Base-by-base conservation (phyloP, 139 green algal genomes). In the Closterium sp. region DNA sequence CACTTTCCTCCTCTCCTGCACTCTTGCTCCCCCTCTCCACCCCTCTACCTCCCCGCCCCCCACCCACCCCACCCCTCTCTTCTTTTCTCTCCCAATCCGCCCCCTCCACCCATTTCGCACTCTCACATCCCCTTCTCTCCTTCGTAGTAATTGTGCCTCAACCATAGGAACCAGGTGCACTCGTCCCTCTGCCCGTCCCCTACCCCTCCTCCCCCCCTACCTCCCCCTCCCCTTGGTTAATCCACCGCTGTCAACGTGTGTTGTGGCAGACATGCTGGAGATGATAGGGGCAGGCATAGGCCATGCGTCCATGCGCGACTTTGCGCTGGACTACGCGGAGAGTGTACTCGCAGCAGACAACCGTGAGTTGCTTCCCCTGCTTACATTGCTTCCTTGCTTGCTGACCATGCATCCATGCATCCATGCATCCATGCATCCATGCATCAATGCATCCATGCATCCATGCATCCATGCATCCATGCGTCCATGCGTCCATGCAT, bases 281-380 rank as follows among this genome's bases (percentile, higher is more conserved):
- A 55, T 91, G 19, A 87, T 93, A 23, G 90, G 90, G 23, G 90
- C 90, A 7, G 90, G 90, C 66, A 93, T 93, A 12, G 90, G 90
- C 6, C 90, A 93, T 76, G 86, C 43, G 25, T 6, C 23, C 25
- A 30, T 34, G 69, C 90, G 90, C 4, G 90, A 93, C 86, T 93
- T 91, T 87, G 90, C 55, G 10, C 90, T 91, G 1, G 87, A 93
- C 30, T 93, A 91, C 87, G 21, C 25, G 34, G 64, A 90, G 19
- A 93, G 90, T 7, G 2, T 34, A 1, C 88, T 91, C 23, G 88
- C 88, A 12, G 33, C n/a, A 19, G 31, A 76, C 34, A 91, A 90
- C 35, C 34, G 88, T 91, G 31, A 36, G 88, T 83, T 76, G 55
- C 55, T n/a, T n/a, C n/a, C n/a, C n/a, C n/a, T n/a, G n/a, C n/a